Evolutionary conservation across 1,284 basidiomycete species (phyloP).

Genomic region (Fistulina hepatica): DNA sequence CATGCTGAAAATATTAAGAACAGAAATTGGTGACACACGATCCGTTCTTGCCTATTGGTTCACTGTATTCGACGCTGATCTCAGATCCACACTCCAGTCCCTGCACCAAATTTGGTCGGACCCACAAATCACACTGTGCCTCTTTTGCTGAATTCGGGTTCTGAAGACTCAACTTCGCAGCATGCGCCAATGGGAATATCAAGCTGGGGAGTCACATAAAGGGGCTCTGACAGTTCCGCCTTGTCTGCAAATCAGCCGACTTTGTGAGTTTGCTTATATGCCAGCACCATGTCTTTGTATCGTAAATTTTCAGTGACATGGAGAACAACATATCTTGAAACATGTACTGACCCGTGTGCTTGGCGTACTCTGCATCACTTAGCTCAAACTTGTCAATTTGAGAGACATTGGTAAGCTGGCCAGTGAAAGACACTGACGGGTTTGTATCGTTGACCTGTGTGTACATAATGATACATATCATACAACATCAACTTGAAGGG

Average conservation of each 20-base stretch:
- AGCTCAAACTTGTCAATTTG: slow-evolving; percentile 93
- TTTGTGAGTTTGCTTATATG: slow-evolving; percentile 83
- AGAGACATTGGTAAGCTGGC: slow-evolving; percentile 74
- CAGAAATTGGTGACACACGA: slow-evolving; percentile 46
- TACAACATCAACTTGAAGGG: background rate
- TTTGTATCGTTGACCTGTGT: slow-evolving; percentile 71
- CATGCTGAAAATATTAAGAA: slow-evolving; percentile 6
- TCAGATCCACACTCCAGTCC: slow-evolving; percentile 81
- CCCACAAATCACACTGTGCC: slow-evolving; percentile 86
- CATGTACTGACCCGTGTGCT: slow-evolving; percentile 64
- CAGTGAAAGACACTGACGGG: slow-evolving; percentile 61
- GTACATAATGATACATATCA: slow-evolving; percentile 1
- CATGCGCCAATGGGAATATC: slow-evolving; percentile 59
- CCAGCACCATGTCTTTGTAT: slow-evolving; percentile 82
- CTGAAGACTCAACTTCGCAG: slow-evolving; percentile 69
- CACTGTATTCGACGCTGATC: slow-evolving; percentile 92
- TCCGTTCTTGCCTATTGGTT: slow-evolving; percentile 93
- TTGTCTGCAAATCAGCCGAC: slow-evolving; percentile 79
- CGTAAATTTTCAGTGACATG: background rate
- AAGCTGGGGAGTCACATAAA: slow-evolving; percentile 23
- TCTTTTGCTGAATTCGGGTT: slow-evolving; percentile 59
- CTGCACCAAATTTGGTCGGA: slow-evolving; percentile 61
- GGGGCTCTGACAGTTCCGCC: slow-evolving; percentile 21
- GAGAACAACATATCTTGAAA: background rate
- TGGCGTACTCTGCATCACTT: slow-evolving; percentile 72